Conservation (phyloP, 768 basidiomycete species). For the Pleurotus giganteus region DNA sequence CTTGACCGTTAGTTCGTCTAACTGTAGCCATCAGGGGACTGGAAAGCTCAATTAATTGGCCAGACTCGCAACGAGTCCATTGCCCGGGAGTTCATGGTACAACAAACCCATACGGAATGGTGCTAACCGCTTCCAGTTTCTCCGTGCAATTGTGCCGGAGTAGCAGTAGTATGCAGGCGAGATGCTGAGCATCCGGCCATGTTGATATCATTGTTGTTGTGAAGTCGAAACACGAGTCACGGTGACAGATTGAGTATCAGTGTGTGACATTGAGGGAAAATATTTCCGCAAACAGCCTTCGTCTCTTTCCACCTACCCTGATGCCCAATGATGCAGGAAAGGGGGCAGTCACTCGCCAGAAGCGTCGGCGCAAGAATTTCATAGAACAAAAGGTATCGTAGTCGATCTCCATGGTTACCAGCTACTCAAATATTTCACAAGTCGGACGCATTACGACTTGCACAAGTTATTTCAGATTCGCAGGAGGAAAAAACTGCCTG, state of each 20-base stretch:
- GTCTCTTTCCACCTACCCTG: background rate
- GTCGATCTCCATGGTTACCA: background rate
- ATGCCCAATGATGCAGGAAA: background rate
- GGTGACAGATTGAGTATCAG: no score
- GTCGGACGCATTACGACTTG: slow-evolving; percentile 43
- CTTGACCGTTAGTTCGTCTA: no score
- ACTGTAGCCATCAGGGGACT: no score
- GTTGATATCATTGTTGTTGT: no score
- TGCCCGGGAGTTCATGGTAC: background rate
- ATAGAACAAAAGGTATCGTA: background rate
- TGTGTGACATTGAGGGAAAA: no score
- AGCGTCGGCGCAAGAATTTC: background rate
- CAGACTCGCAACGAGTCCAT: background rate
- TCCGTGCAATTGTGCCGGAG: no score
- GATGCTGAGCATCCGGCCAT: no score
- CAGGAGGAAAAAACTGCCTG: slow-evolving; percentile 43
- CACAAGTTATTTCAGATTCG: slow-evolving; percentile 38
- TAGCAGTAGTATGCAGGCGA: no score
- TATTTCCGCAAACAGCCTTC: no score
- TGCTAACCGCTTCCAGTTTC: background rate
- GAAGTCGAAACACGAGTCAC: no score
- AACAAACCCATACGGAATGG: background rate
- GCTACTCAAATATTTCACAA: background rate
- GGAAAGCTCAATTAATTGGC: no score
- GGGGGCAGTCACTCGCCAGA: no score